Percentiles rank a stretch among this genome's conserved stretches.
These are phyloP conservation scores for Boletellus ananas DNA, from an alignment of 768 basidiomycete genomes.

Conservation along the genomic window DNA sequence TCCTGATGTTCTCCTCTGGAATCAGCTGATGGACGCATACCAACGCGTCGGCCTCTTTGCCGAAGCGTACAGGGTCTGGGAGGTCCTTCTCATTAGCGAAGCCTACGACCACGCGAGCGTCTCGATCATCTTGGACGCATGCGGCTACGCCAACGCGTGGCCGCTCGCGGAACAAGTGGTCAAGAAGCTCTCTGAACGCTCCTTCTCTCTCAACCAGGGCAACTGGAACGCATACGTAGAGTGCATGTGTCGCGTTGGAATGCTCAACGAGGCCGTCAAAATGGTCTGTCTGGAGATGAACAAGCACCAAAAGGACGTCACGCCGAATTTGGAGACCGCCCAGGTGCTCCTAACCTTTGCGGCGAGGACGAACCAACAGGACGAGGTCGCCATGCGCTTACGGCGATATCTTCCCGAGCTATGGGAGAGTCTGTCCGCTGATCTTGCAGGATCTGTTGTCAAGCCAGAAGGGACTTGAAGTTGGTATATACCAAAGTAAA, in stretches of 20 bases:
- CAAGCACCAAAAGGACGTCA: slow-evolving; percentile 37
- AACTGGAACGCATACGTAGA: slow-evolving; percentile 86
- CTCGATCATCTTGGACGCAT: slow-evolving; percentile 83
- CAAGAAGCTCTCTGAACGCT: slow-evolving; percentile 44
- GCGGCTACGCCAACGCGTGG: slow-evolving; percentile 56
- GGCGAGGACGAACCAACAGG: slow-evolving; percentile 37
- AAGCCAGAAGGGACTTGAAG: slow-evolving; percentile 12
- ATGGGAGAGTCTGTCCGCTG: slow-evolving; percentile 28
- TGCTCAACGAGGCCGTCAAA: slow-evolving; percentile 63
- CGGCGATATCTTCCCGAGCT: slow-evolving; percentile 38
- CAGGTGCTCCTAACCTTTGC: slow-evolving; percentile 56
- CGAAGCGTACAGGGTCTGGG: slow-evolving; percentile 79
- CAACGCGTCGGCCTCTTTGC: slow-evolving; percentile 68
- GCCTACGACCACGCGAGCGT: slow-evolving; percentile 61
- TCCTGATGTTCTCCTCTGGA: slow-evolving; percentile 69
- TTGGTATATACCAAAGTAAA: slow-evolving; percentile 3
- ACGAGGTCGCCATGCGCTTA: slow-evolving; percentile 45
- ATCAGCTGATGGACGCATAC: slow-evolving; percentile 87
- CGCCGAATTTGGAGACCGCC: slow-evolving; percentile 48
- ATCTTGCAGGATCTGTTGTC: slow-evolving; percentile 19
- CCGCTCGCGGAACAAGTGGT: slow-evolving; percentile 54
- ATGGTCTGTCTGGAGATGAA: slow-evolving; percentile 66
- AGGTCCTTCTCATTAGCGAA: slow-evolving; percentile 58
- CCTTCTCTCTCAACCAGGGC: slow-evolving; percentile 53
- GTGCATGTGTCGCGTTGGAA: slow-evolving; percentile 72